phyloP scores from a whole-genome alignment of 1,284 basidiomycete species.

The Cryptococcus depauperatus region DNA sequence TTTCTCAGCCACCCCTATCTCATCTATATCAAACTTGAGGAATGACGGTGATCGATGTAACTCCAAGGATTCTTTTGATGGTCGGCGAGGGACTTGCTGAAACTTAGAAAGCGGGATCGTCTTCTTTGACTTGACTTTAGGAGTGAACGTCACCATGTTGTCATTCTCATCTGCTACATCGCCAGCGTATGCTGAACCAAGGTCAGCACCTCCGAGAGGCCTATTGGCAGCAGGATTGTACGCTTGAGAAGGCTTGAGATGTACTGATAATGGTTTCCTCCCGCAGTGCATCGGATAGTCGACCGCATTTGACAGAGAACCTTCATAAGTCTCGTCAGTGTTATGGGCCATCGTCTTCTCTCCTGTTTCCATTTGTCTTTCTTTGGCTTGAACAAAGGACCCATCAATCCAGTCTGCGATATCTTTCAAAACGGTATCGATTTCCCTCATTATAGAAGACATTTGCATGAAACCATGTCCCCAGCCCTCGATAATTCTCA shows the following conservation, averaged over 20 bases:
- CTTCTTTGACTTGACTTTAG: slow-evolving; percentile 49
- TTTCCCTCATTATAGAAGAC: slow-evolving; percentile 74
- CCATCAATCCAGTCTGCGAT: slow-evolving; percentile 88
- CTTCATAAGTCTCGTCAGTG: slow-evolving; percentile 8
- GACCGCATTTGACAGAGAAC: not conserved
- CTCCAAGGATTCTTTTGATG: slow-evolving; percentile 33
- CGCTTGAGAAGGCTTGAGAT: slow-evolving; percentile 36
- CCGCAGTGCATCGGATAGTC: not conserved
- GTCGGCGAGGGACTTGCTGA: slow-evolving; percentile 31
- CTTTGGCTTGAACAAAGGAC: slow-evolving; percentile 53
- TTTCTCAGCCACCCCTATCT: slow-evolving; percentile 34
- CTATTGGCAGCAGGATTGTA: slow-evolving; percentile 28
- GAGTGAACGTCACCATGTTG: slow-evolving; percentile 55
- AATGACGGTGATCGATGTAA: slow-evolving; percentile 29
- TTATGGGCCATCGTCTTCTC: not conserved
- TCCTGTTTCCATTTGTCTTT: slow-evolving; percentile 25
- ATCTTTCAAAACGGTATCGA: slow-evolving; percentile 65
- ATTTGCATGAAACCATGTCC: slow-evolving; percentile 94
- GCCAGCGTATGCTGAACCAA: slow-evolving; percentile 26
- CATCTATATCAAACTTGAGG: slow-evolving; percentile 34
- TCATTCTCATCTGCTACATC: slow-evolving; percentile 31
- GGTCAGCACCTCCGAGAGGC: slow-evolving; percentile 35
- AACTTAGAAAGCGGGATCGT: slow-evolving; percentile 43
- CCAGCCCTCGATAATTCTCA: slow-evolving; percentile 83
- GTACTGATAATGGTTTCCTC: slow-evolving; percentile 14